Percentiles rank a stretch among this genome's conserved stretches.
These are phyloP conservation scores for Boechera divaricarpa DNA, from an alignment of 345 rosid species.

Conservation along the genomic window DNA sequence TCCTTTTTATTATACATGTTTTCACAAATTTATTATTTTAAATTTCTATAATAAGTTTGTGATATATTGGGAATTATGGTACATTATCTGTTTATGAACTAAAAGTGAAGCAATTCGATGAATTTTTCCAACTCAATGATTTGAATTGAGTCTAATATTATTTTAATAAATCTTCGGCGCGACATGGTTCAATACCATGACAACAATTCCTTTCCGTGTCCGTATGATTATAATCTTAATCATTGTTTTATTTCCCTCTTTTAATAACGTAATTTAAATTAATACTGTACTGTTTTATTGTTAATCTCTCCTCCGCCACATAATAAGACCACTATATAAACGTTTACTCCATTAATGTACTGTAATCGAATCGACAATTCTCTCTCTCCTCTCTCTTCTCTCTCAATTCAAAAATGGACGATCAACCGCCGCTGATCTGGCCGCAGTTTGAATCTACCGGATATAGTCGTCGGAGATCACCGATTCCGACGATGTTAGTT, in stretches of 20 bases:
- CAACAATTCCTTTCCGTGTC: conserved; percentile 49
- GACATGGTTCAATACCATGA: conserved; percentile 43
- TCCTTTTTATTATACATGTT: background rate
- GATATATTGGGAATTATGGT: background rate
- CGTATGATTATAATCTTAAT: conserved; percentile 43
- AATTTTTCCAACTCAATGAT: conserved; percentile 31
- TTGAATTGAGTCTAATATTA: conserved; percentile 22
- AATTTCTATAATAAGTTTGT: background rate
- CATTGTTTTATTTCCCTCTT: conserved; percentile 12
- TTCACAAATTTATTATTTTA: no score
- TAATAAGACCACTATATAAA: conserved; percentile 30
- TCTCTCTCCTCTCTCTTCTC: conserved; percentile 30
- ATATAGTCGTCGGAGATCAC: conserved; percentile 50
- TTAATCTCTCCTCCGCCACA: conserved; percentile 34
- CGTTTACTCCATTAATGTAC: conserved; percentile 20
- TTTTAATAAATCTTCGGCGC: conserved; percentile 19
- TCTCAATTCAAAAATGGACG: conserved; percentile 43
- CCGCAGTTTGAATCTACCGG: conserved; percentile 49
- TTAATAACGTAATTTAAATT: conserved; percentile 24
- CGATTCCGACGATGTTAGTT: conserved; percentile 46
- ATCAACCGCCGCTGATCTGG: conserved; percentile 57
- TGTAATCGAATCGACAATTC: conserved; percentile 29
- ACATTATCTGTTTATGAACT: background rate
- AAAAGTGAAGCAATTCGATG: background rate
- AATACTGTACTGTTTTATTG: background rate